Conservation (phyloP, 176 grass and related monocot genomes). For the Rhipidocladum racemiflorum region DNA sequence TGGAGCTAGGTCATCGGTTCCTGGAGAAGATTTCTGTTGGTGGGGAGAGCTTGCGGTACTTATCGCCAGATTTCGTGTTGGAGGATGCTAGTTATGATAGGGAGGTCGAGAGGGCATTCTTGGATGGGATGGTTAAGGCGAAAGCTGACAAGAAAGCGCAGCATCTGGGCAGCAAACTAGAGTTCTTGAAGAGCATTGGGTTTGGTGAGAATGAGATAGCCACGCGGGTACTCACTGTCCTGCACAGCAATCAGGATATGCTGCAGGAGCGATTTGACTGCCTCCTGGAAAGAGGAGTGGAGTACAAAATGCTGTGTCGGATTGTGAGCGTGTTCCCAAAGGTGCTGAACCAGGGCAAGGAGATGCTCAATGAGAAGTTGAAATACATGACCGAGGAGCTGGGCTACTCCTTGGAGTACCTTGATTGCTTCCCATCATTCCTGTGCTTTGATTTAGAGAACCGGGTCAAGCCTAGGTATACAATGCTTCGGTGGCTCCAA, state of each 20-base stretch:
- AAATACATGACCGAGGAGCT: constrained; percentile 64
- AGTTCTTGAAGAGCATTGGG: constrained; percentile 78
- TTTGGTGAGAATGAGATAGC: constrained; percentile 62
- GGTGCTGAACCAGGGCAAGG: constrained; percentile 78
- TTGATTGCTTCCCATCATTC: constrained; percentile 64
- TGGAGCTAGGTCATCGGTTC: constrained; percentile 51
- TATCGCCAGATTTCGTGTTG: constrained; percentile 56
- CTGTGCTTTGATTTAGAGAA: constrained; percentile 91
- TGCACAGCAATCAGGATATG: constrained; percentile 49
- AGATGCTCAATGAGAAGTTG: constrained; percentile 58
- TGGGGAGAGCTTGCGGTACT: constrained; percentile 31
- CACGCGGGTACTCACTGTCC: constrained; percentile 15
- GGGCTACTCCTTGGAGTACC: constrained; percentile 70
- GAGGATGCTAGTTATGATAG: constrained; percentile 47
- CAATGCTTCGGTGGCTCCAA: constrained; percentile 77
- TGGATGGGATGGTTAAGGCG: constrained; percentile 48
- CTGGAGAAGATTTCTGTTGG: constrained; percentile 47
- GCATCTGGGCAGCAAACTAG: constrained; percentile 47
- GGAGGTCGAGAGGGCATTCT: constrained; percentile 47
- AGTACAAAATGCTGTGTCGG: constrained; percentile 63
- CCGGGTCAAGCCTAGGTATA: constrained; percentile 74
- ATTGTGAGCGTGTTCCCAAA: constrained; percentile 57
- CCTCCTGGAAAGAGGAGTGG: constrained; percentile 66
- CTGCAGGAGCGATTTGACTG: constrained; percentile 63
- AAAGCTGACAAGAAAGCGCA: constrained; percentile 40